Evolutionary conservation across 169 alveolate species (phyloP), one percentile per base, ranked within the genome.

Genomic region (Plasmodium billcollinsi): DNA sequence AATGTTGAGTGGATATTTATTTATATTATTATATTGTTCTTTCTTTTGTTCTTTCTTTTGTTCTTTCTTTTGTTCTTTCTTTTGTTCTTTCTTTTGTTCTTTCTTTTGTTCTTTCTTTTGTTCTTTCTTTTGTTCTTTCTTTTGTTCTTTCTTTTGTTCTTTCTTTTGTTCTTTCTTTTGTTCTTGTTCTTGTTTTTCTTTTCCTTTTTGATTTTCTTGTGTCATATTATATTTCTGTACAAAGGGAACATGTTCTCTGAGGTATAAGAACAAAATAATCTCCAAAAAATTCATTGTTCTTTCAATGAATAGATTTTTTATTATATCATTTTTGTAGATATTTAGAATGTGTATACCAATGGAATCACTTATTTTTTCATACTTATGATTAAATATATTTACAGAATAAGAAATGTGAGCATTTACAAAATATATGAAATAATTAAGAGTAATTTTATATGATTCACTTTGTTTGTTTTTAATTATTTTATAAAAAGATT

Each of bases 391-490:
- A 78, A 78, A 78, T 50, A 78, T 50, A 78, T 78, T 49, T 39
- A 65, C 78, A 9, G 69, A 52, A 59, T 50, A 78, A 26, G 89
- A 59, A 39, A 59, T 78, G 49, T 78, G 89, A 2, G 72, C 89
- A 78, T 78, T 78, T 70, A 78, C 61, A n/a, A 78, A 78, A 78
- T 26, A 70, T n/a, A 59, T 73, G 47, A 78, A 52, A 65, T 78
- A 78, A 29, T 78, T 78, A 43, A 65, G 65, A 15, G 63, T 43
- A 65, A 78, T 70, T 65, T 56, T 50, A 45, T 78, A 59, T 29
- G 69, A 14, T 39, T 39, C 9, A 58, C 21, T n/a, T 15, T 9
- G 9, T 33, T 58, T 78, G 18, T 61, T 61, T 50, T 39, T n/a
- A 54, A 50, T 43, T 24, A 58, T 24, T 70, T 59, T 56, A 56